These are phyloP conservation scores for Aquilaria yunnanensis DNA, from an alignment of 345 rosid genomes.

Conservation along the genomic window DNA sequence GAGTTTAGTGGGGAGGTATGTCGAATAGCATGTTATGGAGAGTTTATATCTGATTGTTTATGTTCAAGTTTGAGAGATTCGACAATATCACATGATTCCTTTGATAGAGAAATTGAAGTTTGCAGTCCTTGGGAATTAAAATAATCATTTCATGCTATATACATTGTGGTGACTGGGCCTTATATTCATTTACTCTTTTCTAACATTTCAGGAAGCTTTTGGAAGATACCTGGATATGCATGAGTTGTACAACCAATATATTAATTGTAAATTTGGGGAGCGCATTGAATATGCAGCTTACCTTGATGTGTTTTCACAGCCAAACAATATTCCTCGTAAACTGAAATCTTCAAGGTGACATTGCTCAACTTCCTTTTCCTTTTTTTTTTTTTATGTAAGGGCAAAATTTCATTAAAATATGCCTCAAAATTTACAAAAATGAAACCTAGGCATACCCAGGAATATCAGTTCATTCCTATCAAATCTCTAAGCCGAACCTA, in stretches of 20 bases:
- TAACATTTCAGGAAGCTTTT: conserved; percentile 59
- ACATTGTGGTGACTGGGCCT: no score
- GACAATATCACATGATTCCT: no score
- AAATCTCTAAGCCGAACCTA: no score
- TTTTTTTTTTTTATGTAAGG: not conserved
- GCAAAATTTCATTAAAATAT: not conserved
- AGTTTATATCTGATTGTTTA: no score
- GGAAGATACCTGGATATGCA: conserved; percentile 91
- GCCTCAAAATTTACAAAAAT: no score
- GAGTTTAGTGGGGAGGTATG: conserved; percentile 92
- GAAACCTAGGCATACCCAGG: no score
- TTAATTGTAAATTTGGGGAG: conserved; percentile 83
- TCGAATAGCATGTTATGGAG: not conserved
- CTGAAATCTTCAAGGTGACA: conserved; percentile 58
- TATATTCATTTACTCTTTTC: conserved; percentile 4
- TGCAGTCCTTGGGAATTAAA: no score
- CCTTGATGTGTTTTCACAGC: conserved; percentile 70
- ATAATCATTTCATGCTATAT: no score
- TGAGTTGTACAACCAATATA: conserved; percentile 73
- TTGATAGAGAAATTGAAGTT: no score
- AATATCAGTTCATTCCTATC: no score
- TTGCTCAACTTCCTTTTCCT: conserved; percentile 2
- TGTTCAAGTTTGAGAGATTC: no score
- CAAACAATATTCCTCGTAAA: conserved; percentile 53
- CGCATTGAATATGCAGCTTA: conserved; percentile 77